Percentiles rank a stretch among this genome's conserved stretches.
Conservation (phyloP, 2,329 filamentous ascomycete genomes). For the Pleoardoris graminearum region DNA sequence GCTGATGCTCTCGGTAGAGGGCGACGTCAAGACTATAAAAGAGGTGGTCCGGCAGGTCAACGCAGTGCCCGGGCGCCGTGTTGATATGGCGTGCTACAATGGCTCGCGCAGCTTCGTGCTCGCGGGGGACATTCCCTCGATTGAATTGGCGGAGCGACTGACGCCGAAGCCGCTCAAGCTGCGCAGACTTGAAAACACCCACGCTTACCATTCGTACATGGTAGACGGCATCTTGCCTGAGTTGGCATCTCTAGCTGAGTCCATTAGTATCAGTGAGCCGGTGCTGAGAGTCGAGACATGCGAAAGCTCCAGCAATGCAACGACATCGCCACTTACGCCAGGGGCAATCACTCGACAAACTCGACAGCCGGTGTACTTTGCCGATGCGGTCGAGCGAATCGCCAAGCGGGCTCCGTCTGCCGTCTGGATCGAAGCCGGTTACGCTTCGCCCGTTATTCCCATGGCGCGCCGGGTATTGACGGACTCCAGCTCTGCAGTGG, state of each 20-base stretch:
- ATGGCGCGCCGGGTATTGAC: conserved; percentile 5
- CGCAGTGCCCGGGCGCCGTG: background rate
- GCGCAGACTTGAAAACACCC: conserved; percentile 29
- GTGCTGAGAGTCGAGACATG: background rate
- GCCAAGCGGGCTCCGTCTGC: conserved; percentile 8
- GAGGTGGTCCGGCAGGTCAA: too few relatives aligned
- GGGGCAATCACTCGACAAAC: conserved; percentile 8
- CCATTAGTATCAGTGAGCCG: background rate
- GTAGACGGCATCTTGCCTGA: conserved; percentile 31
- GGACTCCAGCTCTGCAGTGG: too few relatives aligned
- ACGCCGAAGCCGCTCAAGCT: conserved; percentile 10
- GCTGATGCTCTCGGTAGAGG: conserved; percentile 24
- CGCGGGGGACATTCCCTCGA: conserved; percentile 41
- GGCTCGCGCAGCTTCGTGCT: conserved; percentile 46
- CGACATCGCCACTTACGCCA: too few relatives aligned
- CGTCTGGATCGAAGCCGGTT: background rate
- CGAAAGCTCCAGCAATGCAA: background rate
- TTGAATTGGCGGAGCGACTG: conserved; percentile 29
- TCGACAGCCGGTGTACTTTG: background rate
- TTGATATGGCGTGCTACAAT: conserved; percentile 49
- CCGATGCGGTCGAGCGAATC: background rate
- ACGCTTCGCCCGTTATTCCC: conserved; percentile 8
- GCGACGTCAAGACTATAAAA: background rate
- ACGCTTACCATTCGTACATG: conserved; percentile 36
- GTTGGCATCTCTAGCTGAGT: conserved; percentile 21